Conservation (phyloP, 768 basidiomycete genomes). For the Favolaschia claudopus region DNA sequence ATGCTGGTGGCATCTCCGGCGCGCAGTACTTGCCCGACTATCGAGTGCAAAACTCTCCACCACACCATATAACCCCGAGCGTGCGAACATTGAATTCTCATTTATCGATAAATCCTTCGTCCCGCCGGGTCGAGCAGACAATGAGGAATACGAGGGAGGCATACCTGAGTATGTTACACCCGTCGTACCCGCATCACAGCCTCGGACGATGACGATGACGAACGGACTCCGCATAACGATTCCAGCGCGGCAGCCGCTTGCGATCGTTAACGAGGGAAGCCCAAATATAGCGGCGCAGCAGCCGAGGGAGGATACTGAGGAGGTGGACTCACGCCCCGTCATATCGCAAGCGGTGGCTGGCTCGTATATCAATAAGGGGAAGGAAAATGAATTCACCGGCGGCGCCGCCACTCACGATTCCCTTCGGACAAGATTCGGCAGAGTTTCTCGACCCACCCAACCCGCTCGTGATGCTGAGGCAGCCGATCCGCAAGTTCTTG, state of each 20-base stretch:
- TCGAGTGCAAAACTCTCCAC: slow-evolving; percentile 21
- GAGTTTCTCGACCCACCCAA: no score
- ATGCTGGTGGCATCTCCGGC: slow-evolving; percentile 28
- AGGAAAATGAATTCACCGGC: no score
- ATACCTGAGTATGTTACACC: background rate
- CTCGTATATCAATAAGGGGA: no score
- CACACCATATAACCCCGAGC: slow-evolving; percentile 22
- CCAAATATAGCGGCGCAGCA: no score
- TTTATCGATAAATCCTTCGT: slow-evolving; percentile 24
- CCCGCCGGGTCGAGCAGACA: slow-evolving; percentile 4
- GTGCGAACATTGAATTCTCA: slow-evolving; percentile 18
- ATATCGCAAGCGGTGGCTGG: no score
- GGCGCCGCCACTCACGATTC: no score
- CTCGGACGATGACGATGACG: background rate
- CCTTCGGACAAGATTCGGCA: no score
- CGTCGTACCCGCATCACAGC: background rate
- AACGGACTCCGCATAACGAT: slow-evolving; percentile 8
- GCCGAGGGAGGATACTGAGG: no score
- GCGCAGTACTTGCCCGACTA: slow-evolving; percentile 10
- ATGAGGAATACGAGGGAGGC: slow-evolving; percentile 3
- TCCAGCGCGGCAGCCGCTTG: no score
- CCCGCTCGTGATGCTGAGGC: background rate
- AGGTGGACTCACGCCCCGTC: background rate
- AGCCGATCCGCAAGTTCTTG: background rate
- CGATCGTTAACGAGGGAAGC: no score